Evolutionary conservation across 2,329 filamentous ascomycete species (phyloP), one percentile per base, ranked within the genome.

Genomic region (Penicillium sp.): DNA sequence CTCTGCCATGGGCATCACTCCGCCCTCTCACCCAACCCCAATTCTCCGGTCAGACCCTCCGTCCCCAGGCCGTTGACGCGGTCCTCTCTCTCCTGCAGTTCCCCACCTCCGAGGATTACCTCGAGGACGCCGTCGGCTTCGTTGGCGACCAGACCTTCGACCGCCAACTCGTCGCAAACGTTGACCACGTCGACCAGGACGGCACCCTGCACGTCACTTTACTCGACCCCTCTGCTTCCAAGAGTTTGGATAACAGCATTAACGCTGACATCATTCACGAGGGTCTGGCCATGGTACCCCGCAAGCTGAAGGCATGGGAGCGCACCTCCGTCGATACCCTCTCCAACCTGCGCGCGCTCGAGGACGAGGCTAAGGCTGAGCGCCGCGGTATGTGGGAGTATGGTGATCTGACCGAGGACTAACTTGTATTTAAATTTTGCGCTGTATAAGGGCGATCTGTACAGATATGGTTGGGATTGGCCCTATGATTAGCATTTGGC

Each of bases 361-460:
- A 95, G 75, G 76, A 78, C 32, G 77, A 84, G 68, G 91, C 91
- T 4, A 95, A 94, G 79, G 75, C 80, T 48, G 82, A 83, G 50
- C 81, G 89, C 55, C 77, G 82, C 58, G 93, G 93, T 38, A 93
- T 95, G 80, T 98, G 91, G 90, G 93, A 98, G 78, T 98, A 97
- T 71, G 93, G 93, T 60, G 93, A 97, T 69, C 78, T 95, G 64
- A 95, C 88, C 13, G 90, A 95, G 74, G 88, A 95, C 64, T 89
- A 82, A 48, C 42, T 15, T 51, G 42, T 49, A 43, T 49, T 48
- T 45, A 7, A 47, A 31, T 39, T 43, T 48, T 34, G 35, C 29
- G 31, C 52, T 50, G 42, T 41, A 33, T 29, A 34, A 33, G 50
- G 47, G 46, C n/a, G 34, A 54, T 52, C 42, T 60, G 55, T 59